Percentiles rank a stretch among this genome's conserved stretches.
Evolutionary conservation across 1,139 yeast species (phyloP).

Genomic region (Nadsonia starkeyi-henricii): DNA sequence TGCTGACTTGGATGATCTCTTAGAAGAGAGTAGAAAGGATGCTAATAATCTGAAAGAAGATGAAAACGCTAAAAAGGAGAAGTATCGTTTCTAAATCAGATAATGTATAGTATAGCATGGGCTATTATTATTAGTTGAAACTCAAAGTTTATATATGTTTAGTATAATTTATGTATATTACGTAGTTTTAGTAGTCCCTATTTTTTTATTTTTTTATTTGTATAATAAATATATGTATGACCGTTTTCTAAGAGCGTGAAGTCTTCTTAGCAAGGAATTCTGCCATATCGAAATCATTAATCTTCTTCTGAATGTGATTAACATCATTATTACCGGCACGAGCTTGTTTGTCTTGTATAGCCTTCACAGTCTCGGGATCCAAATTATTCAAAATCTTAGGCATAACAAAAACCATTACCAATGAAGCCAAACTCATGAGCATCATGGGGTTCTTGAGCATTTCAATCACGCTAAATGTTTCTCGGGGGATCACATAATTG

Average conservation of each 20-base stretch:
- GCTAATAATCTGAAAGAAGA: not conserved
- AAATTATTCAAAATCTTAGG: slow-evolving; percentile 22
- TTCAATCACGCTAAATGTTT: slow-evolving; percentile 20
- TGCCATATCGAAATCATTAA: slow-evolving; percentile 19
- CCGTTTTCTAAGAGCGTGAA: not conserved
- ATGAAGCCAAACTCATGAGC: slow-evolving; percentile 21
- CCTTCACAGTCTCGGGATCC: slow-evolving; percentile 24
- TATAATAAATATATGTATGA: not conserved
- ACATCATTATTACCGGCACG: slow-evolving; percentile 4
- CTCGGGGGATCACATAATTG: slow-evolving; percentile 16
- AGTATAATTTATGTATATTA: no score
- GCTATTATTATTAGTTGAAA: no score
- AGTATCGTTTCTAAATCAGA: not conserved
- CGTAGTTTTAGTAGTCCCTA: no score
- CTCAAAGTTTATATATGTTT: no score
- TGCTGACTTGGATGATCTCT: slow-evolving; percentile 7
- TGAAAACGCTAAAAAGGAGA: not conserved
- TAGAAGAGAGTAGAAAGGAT: slow-evolving; percentile 4
- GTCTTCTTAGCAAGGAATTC: slow-evolving; percentile 16
- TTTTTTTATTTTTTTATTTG: no score
- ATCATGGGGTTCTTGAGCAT: slow-evolving; percentile 27
- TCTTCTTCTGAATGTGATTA: slow-evolving; percentile 13
- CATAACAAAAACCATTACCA: slow-evolving; percentile 22
- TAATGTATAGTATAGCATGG: no score
- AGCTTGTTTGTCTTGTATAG: slow-evolving; percentile 16